phyloP scores from a whole-genome alignment of 2,329 filamentous ascomycete species.

The Juglanconis juglandina region DNA sequence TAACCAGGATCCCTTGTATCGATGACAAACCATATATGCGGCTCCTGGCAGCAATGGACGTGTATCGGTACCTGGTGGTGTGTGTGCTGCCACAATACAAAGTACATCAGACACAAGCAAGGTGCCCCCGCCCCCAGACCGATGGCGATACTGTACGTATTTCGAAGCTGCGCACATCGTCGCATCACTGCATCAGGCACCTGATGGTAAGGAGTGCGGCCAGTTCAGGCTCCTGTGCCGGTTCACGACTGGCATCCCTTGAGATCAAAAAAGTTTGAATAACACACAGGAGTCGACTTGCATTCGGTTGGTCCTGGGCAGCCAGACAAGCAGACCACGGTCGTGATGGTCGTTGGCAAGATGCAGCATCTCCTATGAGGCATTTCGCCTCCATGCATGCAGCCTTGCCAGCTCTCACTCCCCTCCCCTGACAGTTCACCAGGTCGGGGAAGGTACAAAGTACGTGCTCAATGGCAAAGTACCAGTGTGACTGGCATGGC shows the following conservation, averaged over 20 bases:
- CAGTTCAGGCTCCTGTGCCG: too few relatives aligned
- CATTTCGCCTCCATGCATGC: slow-evolving; percentile 16
- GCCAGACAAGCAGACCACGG: not conserved
- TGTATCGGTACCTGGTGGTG: not conserved
- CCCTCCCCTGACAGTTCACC: not conserved
- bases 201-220: too few relatives aligned
- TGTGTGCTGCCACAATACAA: too few relatives aligned
- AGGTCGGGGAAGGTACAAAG: not conserved
- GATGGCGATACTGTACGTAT: too few relatives aligned
- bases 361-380: slow-evolving; percentile 15
- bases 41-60: not conserved
- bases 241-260: too few relatives aligned
- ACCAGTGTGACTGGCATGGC: not conserved
- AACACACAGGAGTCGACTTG: not conserved
- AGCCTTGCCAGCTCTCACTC: slow-evolving; percentile 2
- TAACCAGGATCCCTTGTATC: not conserved
- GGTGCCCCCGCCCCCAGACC: too few relatives aligned
- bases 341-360: slow-evolving; percentile 14
- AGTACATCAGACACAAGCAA: too few relatives aligned
- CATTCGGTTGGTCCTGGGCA: not conserved
- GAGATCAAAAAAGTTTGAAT: too few relatives aligned
- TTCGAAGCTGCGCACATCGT: too few relatives aligned
- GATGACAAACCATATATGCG: not conserved
- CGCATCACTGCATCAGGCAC: too few relatives aligned
- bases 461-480: not conserved